Evolutionary conservation across 116 monocot genomes (phyloP).

Genomic region (Trichopus zeylanicus): DNA sequence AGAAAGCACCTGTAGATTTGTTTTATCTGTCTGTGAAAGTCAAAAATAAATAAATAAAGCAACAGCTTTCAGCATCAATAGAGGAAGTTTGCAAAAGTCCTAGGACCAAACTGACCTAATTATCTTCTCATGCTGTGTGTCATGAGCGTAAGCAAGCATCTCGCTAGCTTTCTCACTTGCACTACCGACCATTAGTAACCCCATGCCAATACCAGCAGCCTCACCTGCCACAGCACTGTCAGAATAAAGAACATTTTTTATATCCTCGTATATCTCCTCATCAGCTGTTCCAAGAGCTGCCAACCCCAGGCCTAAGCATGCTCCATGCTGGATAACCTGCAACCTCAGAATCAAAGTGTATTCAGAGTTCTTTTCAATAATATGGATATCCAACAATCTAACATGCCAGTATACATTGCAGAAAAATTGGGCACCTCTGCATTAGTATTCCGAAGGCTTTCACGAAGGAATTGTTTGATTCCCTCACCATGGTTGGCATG

Average conservation of each 20-base stretch:
- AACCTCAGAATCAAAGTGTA: slow-evolving; percentile 1
- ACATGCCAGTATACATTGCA: background rate
- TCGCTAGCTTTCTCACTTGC: slow-evolving; percentile 89
- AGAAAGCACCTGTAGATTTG: background rate
- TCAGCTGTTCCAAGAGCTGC: slow-evolving; percentile 94
- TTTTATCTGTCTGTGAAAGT: too few species aligned
- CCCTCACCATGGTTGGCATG: slow-evolving; percentile 99
- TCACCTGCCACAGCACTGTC: slow-evolving; percentile 99
- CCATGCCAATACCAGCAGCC: slow-evolving; percentile 99
- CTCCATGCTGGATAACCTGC: slow-evolving; percentile 97
- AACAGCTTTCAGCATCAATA: too few species aligned
- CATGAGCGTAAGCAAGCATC: slow-evolving; percentile 99
- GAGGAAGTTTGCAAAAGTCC: background rate
- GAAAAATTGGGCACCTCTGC: slow-evolving; percentile 57
- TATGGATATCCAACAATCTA: too few species aligned
- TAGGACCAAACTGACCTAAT: slow-evolving; percentile 50
- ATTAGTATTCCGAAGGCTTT: slow-evolving; percentile 76
- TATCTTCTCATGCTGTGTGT: slow-evolving; percentile 99
- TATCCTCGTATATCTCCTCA: slow-evolving; percentile 92
- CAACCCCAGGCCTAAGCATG: slow-evolving; percentile 90
- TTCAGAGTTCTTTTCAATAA: too few species aligned
- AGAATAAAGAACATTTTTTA: slow-evolving; percentile 85
- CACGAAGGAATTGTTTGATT: slow-evolving; percentile 93
- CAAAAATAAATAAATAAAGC: too few species aligned
- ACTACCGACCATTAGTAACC: slow-evolving; percentile 93